Conservation (phyloP, 192 early-diverging fungal species). For the Coemansia sp. region DNA sequence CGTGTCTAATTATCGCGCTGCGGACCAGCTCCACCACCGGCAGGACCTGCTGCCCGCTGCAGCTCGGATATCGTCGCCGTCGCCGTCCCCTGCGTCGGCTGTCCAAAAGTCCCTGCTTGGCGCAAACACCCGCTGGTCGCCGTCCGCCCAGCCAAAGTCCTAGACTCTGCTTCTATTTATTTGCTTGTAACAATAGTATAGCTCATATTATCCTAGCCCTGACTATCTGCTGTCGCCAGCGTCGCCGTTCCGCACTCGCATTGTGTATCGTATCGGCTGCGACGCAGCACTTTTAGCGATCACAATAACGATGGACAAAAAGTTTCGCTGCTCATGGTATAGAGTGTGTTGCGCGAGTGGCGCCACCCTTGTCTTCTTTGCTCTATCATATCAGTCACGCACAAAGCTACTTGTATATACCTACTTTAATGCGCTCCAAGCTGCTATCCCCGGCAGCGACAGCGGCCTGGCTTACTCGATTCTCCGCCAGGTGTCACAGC, state of each 20-base stretch:
- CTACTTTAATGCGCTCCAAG: background rate
- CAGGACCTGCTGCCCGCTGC: background rate
- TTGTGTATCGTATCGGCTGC: no score
- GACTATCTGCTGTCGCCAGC: no score
- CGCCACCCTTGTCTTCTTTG: background rate
- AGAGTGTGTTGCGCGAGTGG: background rate
- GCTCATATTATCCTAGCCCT: background rate
- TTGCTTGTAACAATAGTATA: slow-evolving; percentile 29
- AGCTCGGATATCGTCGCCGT: slow-evolving; percentile 8
- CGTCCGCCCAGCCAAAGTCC: slow-evolving; percentile 14
- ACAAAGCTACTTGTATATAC: background rate
- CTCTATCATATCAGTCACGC: background rate
- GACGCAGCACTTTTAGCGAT: no score
- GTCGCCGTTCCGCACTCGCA: no score
- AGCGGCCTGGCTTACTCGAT: background rate
- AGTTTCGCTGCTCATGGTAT: background rate
- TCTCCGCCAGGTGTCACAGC: background rate
- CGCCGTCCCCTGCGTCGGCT: slow-evolving; percentile 3
- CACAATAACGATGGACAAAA: background rate
- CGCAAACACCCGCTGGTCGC: slow-evolving; percentile 30
- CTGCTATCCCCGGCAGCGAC: background rate
- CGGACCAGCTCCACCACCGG: background rate
- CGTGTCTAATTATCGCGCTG: slow-evolving; percentile 5
- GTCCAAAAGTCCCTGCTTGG: slow-evolving; percentile 3
- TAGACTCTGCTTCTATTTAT: slow-evolving; percentile 5